Percentiles rank a stretch among this genome's conserved stretches.
phyloP scores from a whole-genome alignment of 2,329 filamentous ascomycete species.

The Arthrobotrys conoides region DNA sequence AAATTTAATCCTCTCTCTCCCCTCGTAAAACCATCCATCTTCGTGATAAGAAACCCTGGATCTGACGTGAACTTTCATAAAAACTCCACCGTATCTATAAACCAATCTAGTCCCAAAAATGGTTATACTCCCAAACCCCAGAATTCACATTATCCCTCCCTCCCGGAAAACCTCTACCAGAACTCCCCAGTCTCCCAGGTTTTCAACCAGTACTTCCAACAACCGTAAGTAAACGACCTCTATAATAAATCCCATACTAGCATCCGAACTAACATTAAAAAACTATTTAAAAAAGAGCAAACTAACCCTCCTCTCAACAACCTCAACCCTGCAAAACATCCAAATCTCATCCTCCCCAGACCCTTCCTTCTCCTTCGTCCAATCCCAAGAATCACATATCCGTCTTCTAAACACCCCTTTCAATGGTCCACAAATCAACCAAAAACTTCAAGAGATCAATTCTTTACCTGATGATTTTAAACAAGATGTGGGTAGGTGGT shows the following conservation, averaged over 20 bases:
- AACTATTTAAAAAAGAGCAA: conserved; percentile 15
- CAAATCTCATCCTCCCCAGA: conserved; percentile 46
- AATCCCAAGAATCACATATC: conserved; percentile 58
- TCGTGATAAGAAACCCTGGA: too few relatives aligned
- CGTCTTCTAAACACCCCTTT: conserved; percentile 34
- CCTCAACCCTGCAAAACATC: conserved; percentile 31
- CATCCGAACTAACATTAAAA: too few relatives aligned
- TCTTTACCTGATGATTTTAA: conserved; percentile 10
- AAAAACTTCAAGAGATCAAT: conserved; percentile 10
- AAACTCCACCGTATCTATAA: background rate
- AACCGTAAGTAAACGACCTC: conserved; percentile 36
- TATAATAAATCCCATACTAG: background rate
- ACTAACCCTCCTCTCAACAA: conserved; percentile 27
- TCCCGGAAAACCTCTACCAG: conserved; percentile 21
- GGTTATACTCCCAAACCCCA: conserved; percentile 56
- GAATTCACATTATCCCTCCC: conserved; percentile 45
- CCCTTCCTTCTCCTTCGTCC: conserved; percentile 47
- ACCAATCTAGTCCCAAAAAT: conserved; percentile 47
- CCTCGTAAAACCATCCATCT: background rate
- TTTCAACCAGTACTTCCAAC: conserved; percentile 32
- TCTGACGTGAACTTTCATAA: conserved; percentile 16
- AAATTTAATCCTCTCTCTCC: background rate
- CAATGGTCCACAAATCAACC: background rate
- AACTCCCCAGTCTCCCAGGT: conserved; percentile 33
- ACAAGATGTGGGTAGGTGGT: conserved; percentile 10